Conservation (phyloP, 2,329 filamentous ascomycete species). For the Rachicladosporium sp. region DNA sequence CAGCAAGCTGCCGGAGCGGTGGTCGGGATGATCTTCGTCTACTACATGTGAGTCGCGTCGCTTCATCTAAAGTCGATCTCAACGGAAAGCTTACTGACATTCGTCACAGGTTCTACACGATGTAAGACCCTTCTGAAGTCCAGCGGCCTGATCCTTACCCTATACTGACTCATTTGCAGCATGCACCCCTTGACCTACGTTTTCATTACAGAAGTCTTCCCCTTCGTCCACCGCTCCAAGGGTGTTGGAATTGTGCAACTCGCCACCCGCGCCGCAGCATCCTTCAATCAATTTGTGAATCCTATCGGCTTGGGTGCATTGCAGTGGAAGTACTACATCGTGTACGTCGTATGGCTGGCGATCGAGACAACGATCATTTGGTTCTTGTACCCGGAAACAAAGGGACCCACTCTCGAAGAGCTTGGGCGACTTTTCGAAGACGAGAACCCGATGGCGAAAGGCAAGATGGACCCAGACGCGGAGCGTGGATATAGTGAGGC, state of each 20-base stretch:
- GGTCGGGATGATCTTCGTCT: conserved; percentile 6
- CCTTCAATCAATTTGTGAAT: conserved; percentile 10
- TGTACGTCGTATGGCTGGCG: conserved; percentile 8
- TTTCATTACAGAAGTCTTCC: conserved; percentile 6
- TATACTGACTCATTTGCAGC: no score
- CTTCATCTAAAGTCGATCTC: no score
- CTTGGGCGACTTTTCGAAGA: conserved; percentile 55
- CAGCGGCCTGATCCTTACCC: no score
- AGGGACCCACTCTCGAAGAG: conserved; percentile 62
- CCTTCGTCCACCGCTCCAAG: conserved; percentile 4
- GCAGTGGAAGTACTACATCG: conserved; percentile 10
- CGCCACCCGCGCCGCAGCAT: conserved; percentile 2
- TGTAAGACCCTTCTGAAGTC: not conserved
- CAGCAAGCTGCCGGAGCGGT: conserved; percentile 3
- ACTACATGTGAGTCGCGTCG: not conserved
- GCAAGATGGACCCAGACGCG: not conserved
- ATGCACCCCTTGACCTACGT: conserved; percentile 7
- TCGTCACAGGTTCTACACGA: conserved; percentile 2
- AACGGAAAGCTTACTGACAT: no score
- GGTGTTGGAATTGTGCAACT: conserved; percentile 4
- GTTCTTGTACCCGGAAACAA: conserved; percentile 54
- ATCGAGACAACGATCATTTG: conserved; percentile 30
- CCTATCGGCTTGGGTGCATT: conserved; percentile 10
- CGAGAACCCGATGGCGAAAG: conserved; percentile 4
- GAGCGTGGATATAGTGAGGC: no score